These are phyloP conservation scores for Yarrowia sp. DNA, from an alignment of 805 yeast genomes.

Conservation along the genomic window DNA sequence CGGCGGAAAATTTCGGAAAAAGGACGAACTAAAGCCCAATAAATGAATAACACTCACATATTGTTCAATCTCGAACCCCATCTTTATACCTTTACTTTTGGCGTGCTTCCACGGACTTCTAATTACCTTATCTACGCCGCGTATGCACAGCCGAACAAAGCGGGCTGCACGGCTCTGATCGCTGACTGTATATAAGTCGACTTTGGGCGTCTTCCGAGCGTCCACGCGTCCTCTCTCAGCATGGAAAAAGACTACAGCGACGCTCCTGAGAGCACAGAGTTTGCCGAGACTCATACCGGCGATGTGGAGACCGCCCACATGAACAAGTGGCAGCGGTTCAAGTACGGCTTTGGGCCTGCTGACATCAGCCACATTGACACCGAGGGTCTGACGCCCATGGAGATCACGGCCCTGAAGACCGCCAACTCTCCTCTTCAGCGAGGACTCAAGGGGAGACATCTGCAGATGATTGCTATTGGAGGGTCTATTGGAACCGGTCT, in stretches of 20 bases:
- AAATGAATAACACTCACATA: no score
- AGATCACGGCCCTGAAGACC: conserved; percentile 51
- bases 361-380: conserved; percentile 51
- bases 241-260: conserved; percentile 21
- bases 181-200: conserved; percentile 1
- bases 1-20: not conserved
- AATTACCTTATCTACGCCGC: not conserved
- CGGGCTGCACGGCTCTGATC: conserved; percentile 25
- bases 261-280: not conserved
- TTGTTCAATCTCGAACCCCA: no score
- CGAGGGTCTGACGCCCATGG: conserved; percentile 49
- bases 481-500: conserved; percentile 77
- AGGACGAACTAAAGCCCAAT: no score
- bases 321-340: conserved; percentile 48
- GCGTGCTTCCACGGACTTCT: not conserved
- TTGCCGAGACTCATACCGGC: conserved; percentile 4
- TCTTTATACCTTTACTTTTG: not conserved
- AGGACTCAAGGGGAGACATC: conserved; percentile 50
- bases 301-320: conserved; percentile 14
- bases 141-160: conserved; percentile 5
- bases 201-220: not conserved
- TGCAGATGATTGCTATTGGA: conserved; percentile 47
- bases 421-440: conserved; percentile 66
- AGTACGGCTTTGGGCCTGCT: conserved; percentile 57
- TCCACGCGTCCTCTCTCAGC: not conserved